Evolutionary conservation across 768 basidiomycete species (phyloP).

Genomic region (Coprinopsis cinerea): DNA sequence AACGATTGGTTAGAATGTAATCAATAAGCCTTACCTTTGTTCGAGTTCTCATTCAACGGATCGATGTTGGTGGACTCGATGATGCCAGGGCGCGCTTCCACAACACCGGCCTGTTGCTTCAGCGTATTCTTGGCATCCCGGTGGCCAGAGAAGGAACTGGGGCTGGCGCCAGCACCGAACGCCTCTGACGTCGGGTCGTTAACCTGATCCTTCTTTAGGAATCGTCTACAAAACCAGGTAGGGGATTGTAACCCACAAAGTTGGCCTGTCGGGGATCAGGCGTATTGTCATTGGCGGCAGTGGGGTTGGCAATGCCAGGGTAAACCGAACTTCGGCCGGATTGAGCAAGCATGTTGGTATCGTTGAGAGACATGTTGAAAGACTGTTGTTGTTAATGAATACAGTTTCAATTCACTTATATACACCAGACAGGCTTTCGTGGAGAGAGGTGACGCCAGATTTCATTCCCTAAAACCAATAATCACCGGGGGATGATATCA

Average conservation of each 20-base stretch:
- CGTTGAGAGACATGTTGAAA: conserved; percentile 22
- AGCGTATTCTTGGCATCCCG: conserved; percentile 31
- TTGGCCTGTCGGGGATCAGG: conserved; percentile 28
- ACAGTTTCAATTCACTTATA: too few relatives aligned
- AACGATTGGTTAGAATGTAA: conserved; percentile 17
- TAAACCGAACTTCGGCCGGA: conserved; percentile 16
- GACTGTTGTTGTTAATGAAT: too few relatives aligned
- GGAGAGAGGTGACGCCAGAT: not conserved
- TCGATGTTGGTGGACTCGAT: conserved; percentile 51
- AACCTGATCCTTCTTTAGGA: too few relatives aligned
- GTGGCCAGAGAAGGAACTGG: too few relatives aligned
- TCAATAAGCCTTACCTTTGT: too few relatives aligned
- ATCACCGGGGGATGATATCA: conserved; percentile 11
- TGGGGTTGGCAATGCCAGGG: conserved; percentile 42
- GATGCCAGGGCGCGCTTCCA: conserved; percentile 50
- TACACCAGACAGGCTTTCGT: too few relatives aligned
- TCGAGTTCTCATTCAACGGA: conserved; percentile 43
- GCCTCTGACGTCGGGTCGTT: too few relatives aligned
- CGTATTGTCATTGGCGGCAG: conserved; percentile 26
- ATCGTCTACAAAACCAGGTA: too few relatives aligned
- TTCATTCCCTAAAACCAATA: not conserved
- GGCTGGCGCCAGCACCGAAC: too few relatives aligned
- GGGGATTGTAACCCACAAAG: conserved; percentile 32
- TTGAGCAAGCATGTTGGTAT: conserved; percentile 8
- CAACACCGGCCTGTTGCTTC: conserved; percentile 40